Evolutionary conservation across 805 yeast genomes (phyloP), one percentile per base, ranked within the genome.

Genomic region (Candida rishiriensis): DNA sequence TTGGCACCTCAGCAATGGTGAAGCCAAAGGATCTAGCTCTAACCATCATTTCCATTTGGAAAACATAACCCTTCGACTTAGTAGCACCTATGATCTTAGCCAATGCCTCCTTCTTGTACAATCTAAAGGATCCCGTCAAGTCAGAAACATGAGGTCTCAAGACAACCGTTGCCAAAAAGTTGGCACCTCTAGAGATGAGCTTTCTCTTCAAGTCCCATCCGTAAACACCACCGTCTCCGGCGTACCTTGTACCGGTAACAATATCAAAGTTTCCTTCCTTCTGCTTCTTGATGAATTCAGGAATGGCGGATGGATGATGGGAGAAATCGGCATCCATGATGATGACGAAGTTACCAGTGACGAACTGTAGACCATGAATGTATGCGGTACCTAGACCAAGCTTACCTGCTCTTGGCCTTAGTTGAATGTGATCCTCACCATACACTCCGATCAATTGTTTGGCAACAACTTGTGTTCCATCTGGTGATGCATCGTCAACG

Each of bases 41-140:
- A 18, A 84, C 91, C 79, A 84, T 82, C 89, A 84, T 83, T 66
- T 84, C 91, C 91, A 84, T 84, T 68, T 84, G 91, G 78, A 84
- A 84, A 35, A 85, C 91, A 56, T 85, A 84, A 41, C 91, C 91
- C 67, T 85, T 84, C 32, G 86, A 79, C 59, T 76, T 73, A 39
- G 90, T 83, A 46, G 73, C 84, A 39, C 70, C 76, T 51, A 84
- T 85, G 51, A 85, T 75, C 58, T 79, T 76, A 49, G 78, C 76
- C 61, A 84, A 72, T 2, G 75, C 89, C 4, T 73, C 78, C 63
- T 83, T 84, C 63, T 82, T 83, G 71, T 85, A 84, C 52, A 84
- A 73, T 60, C 89, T 76, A 73, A 78, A 84, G 18, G 87, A 80
- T 29, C 91, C 91, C 26, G 91, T 84, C 56, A 84, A 72, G 63